phyloP scores from a whole-genome alignment of 208 protist species.

The Crithidia acanthocephali region DNA sequence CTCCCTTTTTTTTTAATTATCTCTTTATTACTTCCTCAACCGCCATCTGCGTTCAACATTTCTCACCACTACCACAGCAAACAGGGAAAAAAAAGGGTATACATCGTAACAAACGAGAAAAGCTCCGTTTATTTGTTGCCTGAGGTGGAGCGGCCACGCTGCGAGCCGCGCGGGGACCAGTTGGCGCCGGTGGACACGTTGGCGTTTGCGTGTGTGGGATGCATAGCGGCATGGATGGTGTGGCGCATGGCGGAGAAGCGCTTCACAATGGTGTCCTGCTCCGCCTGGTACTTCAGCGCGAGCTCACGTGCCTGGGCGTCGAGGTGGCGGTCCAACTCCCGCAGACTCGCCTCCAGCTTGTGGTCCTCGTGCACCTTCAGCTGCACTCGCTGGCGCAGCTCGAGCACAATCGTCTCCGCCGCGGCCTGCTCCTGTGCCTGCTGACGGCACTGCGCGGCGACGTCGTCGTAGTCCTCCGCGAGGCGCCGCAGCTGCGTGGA shows the following conservation, averaged over 20 bases:
- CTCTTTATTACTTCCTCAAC: no score
- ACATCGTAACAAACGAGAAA: no score
- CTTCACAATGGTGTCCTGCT: conserved; percentile 76
- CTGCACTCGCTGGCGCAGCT: conserved; percentile 76
- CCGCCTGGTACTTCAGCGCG: conserved; percentile 76
- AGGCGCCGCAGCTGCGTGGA: background rate
- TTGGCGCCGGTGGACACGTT: background rate
- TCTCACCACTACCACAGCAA: no score
- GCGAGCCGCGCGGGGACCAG: conserved; percentile 9
- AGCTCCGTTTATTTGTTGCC: no score
- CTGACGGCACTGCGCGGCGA: conserved; percentile 50
- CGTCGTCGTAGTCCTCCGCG: conserved; percentile 52
- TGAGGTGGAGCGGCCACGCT: background rate
- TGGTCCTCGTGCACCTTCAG: conserved; percentile 78
- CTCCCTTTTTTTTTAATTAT: no score
- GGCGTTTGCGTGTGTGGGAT: conserved; percentile 20
- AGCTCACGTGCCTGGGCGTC: conserved; percentile 84
- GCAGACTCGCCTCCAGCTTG: conserved; percentile 73
- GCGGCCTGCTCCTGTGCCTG: conserved; percentile 60
- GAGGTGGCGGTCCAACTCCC: conserved; percentile 68
- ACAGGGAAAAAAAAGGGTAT: no score
- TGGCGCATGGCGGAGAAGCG: conserved; percentile 75
- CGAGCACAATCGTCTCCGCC: conserved; percentile 65
- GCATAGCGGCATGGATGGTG: conserved; percentile 60
- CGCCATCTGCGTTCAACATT: no score